Conservation (phyloP, 306 rosid genomes). For the Benincasa hispida region DNA sequence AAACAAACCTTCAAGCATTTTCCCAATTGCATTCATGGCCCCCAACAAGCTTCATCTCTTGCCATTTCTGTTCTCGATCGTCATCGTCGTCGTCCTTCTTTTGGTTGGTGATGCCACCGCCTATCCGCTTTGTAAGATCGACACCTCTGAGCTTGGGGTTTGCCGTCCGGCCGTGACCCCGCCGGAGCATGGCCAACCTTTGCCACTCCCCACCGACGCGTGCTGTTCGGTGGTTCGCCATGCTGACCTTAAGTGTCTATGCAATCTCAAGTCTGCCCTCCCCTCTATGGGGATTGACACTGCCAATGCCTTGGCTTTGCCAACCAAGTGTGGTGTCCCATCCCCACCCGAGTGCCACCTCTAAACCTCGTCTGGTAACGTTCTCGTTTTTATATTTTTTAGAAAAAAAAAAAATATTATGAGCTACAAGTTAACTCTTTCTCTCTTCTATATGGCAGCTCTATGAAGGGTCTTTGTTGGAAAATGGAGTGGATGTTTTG, state of each 20-base stretch:
- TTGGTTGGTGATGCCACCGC: constrained; percentile 11
- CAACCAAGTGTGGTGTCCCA: constrained; percentile 35
- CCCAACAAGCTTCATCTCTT: not conserved
- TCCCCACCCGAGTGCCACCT: not conserved
- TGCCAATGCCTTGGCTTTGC: constrained; percentile 45
- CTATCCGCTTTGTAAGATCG: constrained; percentile 24
- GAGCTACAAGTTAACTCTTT: too few species aligned
- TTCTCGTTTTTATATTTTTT: not conserved
- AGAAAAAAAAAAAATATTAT: too few species aligned
- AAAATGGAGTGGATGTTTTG: not conserved
- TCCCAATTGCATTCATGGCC: not conserved
- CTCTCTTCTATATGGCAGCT: not conserved
- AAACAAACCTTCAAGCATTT: not conserved
- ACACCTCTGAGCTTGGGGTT: constrained; percentile 12
- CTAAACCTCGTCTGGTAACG: not conserved
- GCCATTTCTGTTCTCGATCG: too few species aligned
- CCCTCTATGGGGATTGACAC: constrained; percentile 39
- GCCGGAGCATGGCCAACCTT: constrained; percentile 14
- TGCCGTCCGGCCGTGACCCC: constrained; percentile 36
- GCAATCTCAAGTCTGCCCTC: constrained; percentile 31
- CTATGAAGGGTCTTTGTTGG: not conserved
- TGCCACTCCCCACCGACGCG: constrained; percentile 20
- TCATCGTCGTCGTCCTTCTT: not conserved
- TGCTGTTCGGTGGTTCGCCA: constrained; percentile 41
- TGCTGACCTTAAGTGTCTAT: constrained; percentile 41